Evolutionary conservation across 163 green algal genomes (phyloP), one percentile per base, ranked within the genome.

Genomic region (Chloroidium sp.): DNA sequence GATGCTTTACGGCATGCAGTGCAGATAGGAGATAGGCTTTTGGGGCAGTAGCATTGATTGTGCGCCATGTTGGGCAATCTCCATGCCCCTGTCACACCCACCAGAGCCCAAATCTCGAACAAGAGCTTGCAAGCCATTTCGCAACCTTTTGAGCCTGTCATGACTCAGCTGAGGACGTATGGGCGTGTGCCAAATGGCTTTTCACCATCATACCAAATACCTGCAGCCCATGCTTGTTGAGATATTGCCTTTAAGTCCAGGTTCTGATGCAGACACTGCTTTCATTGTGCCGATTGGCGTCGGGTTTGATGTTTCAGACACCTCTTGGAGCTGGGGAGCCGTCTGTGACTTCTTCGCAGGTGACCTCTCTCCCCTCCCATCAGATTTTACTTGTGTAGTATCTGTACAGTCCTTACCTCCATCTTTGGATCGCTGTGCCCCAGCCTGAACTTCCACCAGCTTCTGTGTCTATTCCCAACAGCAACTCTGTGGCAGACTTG

Each of bases 261-360:
- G 6, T 72, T 72, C 67, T n/a, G 6, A 72, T 72, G 67, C 10
- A 10, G 6, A 6, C 67, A n/a, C 67, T 72, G 67, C 67, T 10
- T 72, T 6, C 67, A 6, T 72, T 72, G 67, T 72, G 3, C 36
- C 36, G 36, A 36, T 36, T 36, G 69, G 69, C 3, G 69, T 76
- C 12, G 69, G 69, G 3, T 76, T 76, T 57, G 36, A 10, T 36
- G 12, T 76, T 4, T 57, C 13, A 10, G 13, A 76, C 58, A 76
- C 69, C 69, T 14, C 3, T 4, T 36, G 6, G 69, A 76, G 12
- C 8, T 76, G 69, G 69, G 69, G 3, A 14, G 69, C 69, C 10
- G 69, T 76, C 12, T 76, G 69, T 14, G 69, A 76, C 69, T 76
- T 76, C 58, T 10, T 36, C 13, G 69, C 69, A n/a, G 69, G 69